Percentiles rank a stretch among this genome's conserved stretches.
Evolutionary conservation across 2,329 filamentous ascomycete genomes (phyloP).

Genomic region (Fusarium euwallaceae): DNA sequence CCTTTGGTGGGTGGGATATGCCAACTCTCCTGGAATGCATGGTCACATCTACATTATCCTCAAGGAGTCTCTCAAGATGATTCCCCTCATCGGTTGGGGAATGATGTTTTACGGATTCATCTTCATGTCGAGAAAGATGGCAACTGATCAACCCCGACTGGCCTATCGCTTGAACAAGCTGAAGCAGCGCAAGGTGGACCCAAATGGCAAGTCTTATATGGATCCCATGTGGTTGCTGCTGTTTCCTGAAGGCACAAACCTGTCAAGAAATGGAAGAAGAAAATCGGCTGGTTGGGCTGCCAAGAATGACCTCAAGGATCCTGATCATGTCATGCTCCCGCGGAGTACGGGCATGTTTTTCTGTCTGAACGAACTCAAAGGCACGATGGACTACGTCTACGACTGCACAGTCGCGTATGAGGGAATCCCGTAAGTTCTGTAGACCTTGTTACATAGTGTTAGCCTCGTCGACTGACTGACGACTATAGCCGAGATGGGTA

Average conservation of each 20-base stretch:
- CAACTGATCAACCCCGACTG: slow-evolving; percentile 81
- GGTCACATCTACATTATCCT: slow-evolving; percentile 91
- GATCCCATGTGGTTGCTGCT: slow-evolving; percentile 92
- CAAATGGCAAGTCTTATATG: slow-evolving; percentile 66
- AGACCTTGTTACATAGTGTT: slow-evolving; percentile 18
- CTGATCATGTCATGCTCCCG: slow-evolving; percentile 81
- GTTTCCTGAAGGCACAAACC: slow-evolving; percentile 89
- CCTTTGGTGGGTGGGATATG: slow-evolving; percentile 94
- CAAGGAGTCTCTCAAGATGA: slow-evolving; percentile 86
- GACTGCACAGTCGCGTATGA: slow-evolving; percentile 97
- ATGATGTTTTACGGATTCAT: slow-evolving; percentile 93
- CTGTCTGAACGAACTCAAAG: slow-evolving; percentile 80
- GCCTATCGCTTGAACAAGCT: slow-evolving; percentile 80
- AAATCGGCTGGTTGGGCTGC: slow-evolving; percentile 82
- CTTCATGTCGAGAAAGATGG: slow-evolving; percentile 92
- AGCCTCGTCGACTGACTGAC: slow-evolving; percentile 23
- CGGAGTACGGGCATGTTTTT: slow-evolving; percentile 86
- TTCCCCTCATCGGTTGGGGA: slow-evolving; percentile 83
- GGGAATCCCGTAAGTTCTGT: slow-evolving; percentile 81
- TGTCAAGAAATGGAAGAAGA: slow-evolving; percentile 76
- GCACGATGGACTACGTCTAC: slow-evolving; percentile 84
- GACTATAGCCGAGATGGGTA: slow-evolving; percentile 76
- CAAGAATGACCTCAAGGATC: slow-evolving; percentile 79
- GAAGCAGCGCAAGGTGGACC: slow-evolving; percentile 67
- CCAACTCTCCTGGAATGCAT: slow-evolving; percentile 79